These are phyloP conservation scores for Cornus kousa DNA, from an alignment of 148 eudicot genomes.

Conservation along the genomic window DNA sequence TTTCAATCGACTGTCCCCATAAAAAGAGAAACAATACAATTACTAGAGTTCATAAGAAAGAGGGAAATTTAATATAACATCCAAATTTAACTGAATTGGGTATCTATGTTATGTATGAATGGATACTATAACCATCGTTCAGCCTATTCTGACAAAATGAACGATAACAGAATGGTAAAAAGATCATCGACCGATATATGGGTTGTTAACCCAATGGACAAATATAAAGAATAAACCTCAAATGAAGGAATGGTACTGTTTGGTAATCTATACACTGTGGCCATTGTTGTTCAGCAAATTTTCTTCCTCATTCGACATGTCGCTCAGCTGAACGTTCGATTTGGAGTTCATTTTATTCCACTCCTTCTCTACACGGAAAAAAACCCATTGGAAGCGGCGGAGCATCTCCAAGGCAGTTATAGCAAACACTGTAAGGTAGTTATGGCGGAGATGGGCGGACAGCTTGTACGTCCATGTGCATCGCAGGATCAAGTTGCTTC, in stretches of 20 bases:
- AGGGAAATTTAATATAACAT: too few relatives aligned
- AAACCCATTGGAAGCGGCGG: slow-evolving; percentile 92
- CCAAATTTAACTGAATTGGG: too few relatives aligned
- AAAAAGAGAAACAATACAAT: too few relatives aligned
- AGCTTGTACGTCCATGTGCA: slow-evolving; percentile 99
- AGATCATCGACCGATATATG: not conserved
- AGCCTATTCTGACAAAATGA: not conserved
- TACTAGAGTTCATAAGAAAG: too few relatives aligned
- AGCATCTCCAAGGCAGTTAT: slow-evolving; percentile 83
- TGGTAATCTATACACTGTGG: slow-evolving; percentile 48
- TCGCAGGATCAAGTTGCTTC: slow-evolving; percentile 89
- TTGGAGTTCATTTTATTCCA: slow-evolving; percentile 81
- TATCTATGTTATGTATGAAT: too few relatives aligned
- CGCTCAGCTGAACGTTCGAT: slow-evolving; percentile 50
- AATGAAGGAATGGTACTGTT: not conserved
- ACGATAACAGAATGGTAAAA: not conserved
- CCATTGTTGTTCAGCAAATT: slow-evolving; percentile 50
- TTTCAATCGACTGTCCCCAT: too few relatives aligned
- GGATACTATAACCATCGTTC: not conserved
- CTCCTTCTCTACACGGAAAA: slow-evolving; percentile 94
- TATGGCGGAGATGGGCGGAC: slow-evolving; percentile 96
- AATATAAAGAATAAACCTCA: not conserved
- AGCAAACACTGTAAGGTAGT: slow-evolving; percentile 73
- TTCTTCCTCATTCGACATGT: slow-evolving; percentile 59
- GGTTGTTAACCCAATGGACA: not conserved